These are phyloP conservation scores for Sicyos edulis DNA, from an alignment of 306 rosid species.

Conservation along the genomic window DNA sequence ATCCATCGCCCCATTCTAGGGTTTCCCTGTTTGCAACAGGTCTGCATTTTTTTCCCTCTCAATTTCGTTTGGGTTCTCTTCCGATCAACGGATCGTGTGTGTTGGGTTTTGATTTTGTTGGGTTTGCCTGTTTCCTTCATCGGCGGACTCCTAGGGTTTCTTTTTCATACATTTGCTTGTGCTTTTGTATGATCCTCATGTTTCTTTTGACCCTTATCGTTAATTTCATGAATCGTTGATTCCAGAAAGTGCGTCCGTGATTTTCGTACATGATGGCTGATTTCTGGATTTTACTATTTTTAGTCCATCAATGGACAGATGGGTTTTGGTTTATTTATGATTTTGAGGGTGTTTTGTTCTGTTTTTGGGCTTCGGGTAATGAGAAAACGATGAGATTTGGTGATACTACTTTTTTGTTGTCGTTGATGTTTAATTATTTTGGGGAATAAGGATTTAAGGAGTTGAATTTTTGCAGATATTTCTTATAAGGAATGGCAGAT, in stretches of 20 bases:
- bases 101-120: background rate
- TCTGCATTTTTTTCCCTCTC: background rate
- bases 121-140: background rate
- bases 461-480: conserved; percentile 3
- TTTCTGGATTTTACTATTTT: background rate
- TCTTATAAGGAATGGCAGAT: conserved; percentile 55
- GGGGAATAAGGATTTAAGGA: background rate
- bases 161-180: background rate
- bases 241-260: background rate
- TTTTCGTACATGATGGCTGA: background rate
- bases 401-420: background rate
- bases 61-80: background rate
- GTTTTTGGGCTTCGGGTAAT: background rate
- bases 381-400: background rate
- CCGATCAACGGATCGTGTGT: background rate
- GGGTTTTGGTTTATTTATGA: background rate
- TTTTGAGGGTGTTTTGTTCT: background rate
- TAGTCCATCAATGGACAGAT: background rate
- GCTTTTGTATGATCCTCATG: background rate
- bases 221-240: background rate
- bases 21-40: conserved; percentile 4
- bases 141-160: background rate
- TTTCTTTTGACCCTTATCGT: background rate
- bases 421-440: background rate
- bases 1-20: background rate